Percentiles rank a stretch among this genome's conserved stretches.
Evolutionary conservation across 1,284 basidiomycete genomes (phyloP).

Genomic region (Phlebopus sp.): DNA sequence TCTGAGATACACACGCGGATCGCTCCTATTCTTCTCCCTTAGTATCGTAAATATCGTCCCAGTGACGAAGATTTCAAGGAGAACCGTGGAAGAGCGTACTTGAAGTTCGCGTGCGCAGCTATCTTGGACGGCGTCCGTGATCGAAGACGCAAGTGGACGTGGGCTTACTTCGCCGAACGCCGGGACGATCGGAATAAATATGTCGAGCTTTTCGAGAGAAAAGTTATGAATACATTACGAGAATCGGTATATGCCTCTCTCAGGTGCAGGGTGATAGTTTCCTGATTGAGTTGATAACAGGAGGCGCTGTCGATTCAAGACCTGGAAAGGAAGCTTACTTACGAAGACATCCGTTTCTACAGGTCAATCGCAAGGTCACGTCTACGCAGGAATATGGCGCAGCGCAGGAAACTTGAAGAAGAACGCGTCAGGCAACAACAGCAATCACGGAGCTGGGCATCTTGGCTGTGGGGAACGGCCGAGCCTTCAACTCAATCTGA

Average conservation of each 20-base stretch:
- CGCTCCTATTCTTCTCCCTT: conserved; percentile 8
- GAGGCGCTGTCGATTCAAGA: conserved; percentile 61
- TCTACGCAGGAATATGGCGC: conserved; percentile 80
- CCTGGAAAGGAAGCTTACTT: conserved; percentile 83
- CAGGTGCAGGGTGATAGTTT: conserved; percentile 3
- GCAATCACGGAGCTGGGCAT: conserved; percentile 63
- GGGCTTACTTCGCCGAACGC: conserved; percentile 88
- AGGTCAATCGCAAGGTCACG: conserved; percentile 92
- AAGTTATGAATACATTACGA: conserved; percentile 53
- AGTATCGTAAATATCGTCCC: conserved; percentile 86
- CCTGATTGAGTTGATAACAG: conserved; percentile 35
- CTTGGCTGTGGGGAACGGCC: conserved; percentile 84
- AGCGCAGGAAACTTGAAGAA: conserved; percentile 66
- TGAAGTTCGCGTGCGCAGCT: conserved; percentile 81
- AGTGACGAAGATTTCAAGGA: conserved; percentile 56
- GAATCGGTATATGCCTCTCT: conserved; percentile 37
- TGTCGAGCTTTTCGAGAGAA: conserved; percentile 86
- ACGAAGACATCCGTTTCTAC: conserved; percentile 98
- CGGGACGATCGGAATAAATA: conserved; percentile 85
- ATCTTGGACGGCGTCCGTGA: conserved; percentile 89
- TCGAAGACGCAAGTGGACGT: conserved; percentile 84
- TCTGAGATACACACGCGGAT: neutral
- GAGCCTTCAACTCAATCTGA: conserved; percentile 37
- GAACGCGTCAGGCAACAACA: conserved; percentile 58
- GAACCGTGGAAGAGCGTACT: conserved; percentile 71